A percentile compares a stretch with the other conserved stretches of the same genome.
phyloP scores from a whole-genome alignment of 352 stramenopile genomes.

The Phytophthora tentaculata region DNA sequence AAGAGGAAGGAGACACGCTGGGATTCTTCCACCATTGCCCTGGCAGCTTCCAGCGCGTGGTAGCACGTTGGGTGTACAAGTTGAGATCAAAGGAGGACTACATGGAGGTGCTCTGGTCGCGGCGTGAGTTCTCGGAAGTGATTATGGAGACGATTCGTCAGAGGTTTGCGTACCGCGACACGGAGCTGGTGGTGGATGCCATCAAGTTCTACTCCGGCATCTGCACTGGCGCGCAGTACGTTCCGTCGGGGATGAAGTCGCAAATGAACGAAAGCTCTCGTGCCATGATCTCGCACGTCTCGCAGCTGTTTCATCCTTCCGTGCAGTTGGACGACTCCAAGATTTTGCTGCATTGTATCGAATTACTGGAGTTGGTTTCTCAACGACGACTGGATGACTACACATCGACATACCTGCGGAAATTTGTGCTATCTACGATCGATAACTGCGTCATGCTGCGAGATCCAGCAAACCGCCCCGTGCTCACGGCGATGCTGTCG shows the following conservation, averaged over 20 bases:
- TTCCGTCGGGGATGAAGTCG: constrained; percentile 75
- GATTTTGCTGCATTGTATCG: constrained; percentile 85
- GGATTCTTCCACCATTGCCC: constrained; percentile 91
- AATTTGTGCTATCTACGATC: constrained; percentile 87
- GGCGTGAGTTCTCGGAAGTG: constrained; percentile 82
- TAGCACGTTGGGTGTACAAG: constrained; percentile 89
- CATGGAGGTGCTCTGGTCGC: constrained; percentile 83
- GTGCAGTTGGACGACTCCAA: constrained; percentile 86
- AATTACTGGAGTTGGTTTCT: constrained; percentile 85
- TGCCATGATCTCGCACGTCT: constrained; percentile 89
- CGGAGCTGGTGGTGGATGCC: constrained; percentile 82
- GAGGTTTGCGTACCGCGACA: constrained; percentile 85
- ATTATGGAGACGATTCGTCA: constrained; percentile 90
- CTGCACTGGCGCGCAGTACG: constrained; percentile 77
- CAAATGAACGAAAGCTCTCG: constrained; percentile 86
- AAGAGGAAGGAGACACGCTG: constrained; percentile 79
- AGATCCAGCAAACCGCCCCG: constrained; percentile 59
- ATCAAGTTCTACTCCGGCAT: constrained; percentile 91
- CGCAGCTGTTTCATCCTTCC: constrained; percentile 86
- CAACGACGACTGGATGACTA: constrained; percentile 86
- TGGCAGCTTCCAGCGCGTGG: constrained; percentile 86
- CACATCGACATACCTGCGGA: constrained; percentile 85
- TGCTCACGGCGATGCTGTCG: constrained; percentile 82
- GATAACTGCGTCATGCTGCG: constrained; percentile 82
- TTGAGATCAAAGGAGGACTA: constrained; percentile 79